Evolutionary conservation across 83 land plant species (phyloP).

Genomic region (Diphasiastrum complanatum): DNA sequence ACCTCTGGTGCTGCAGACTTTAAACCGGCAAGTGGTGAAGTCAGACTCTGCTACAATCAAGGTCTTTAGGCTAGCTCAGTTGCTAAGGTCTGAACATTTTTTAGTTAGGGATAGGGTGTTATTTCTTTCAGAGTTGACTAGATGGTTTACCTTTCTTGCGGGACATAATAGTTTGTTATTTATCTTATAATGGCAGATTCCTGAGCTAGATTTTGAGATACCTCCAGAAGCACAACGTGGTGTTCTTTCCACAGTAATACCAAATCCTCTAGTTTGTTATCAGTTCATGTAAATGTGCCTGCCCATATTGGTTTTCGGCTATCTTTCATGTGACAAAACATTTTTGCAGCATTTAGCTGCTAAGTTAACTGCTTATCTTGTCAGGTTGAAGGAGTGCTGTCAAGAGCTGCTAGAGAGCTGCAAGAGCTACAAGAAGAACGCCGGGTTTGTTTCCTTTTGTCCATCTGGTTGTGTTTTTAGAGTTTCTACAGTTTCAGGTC

Average conservation of each 20-base stretch:
- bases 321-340: not conserved
- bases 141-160: constrained; percentile 17
- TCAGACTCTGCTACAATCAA: constrained; percentile 94
- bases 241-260: constrained; percentile 67
- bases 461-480: no score
- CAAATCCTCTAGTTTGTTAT: no score
- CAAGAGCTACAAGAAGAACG: constrained; percentile 91
- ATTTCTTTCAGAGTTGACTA: no score
- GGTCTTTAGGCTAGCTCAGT: constrained; percentile 36
- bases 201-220: constrained; percentile 95
- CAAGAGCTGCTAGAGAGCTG: constrained; percentile 72
- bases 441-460: constrained; percentile 61
- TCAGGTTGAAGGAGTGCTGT: constrained; percentile 88
- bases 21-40: constrained; percentile 89
- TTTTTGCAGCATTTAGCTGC: no score
- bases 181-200: constrained; percentile 52
- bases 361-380: constrained; percentile 13
- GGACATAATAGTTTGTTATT: not conserved
- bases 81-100: no score
- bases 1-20: constrained; percentile 44
- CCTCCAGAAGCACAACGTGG: constrained; percentile 98
- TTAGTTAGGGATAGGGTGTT: no score
- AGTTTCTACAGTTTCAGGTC: no score
- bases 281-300: no score
- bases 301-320: not conserved